Conservation (phyloP, 1,284 basidiomycete species). For the Rhodotorula sp. region DNA sequence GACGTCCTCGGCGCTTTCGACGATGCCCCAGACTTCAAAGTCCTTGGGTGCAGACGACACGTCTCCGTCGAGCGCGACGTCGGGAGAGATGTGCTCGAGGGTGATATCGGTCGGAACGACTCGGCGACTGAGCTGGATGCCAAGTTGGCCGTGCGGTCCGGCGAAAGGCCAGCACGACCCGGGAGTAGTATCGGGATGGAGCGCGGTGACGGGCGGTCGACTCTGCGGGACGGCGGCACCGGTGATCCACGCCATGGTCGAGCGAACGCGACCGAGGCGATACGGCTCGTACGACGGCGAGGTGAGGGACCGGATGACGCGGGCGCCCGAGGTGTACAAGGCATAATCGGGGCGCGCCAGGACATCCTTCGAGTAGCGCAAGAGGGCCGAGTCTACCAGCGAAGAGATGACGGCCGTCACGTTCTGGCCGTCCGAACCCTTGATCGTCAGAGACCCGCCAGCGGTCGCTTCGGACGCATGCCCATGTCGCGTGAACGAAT, state of each 20-base stretch:
- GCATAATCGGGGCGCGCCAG: constrained; percentile 81
- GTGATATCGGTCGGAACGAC: constrained; percentile 72
- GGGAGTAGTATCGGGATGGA: constrained; percentile 74
- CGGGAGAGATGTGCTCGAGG: constrained; percentile 79
- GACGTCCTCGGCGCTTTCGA: constrained; percentile 71
- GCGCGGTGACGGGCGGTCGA: constrained; percentile 73
- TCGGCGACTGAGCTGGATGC: constrained; percentile 69
- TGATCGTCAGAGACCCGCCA: constrained; percentile 13
- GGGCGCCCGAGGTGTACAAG: constrained; percentile 74
- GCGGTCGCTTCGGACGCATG: neutral
- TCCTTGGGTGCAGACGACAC: constrained; percentile 73
- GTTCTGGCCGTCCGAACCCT: constrained; percentile 29
- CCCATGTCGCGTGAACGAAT: neutral
- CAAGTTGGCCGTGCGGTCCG: constrained; percentile 73
- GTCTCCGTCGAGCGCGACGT: constrained; percentile 66
- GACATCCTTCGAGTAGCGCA: constrained; percentile 69
- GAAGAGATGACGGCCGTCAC: constrained; percentile 34
- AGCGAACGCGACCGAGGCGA: constrained; percentile 46
- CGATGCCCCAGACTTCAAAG: constrained; percentile 84
- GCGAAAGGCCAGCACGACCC: constrained; percentile 93
- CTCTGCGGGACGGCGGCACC: constrained; percentile 57
- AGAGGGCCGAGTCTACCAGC: constrained; percentile 52
- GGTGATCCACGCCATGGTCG: constrained; percentile 36
- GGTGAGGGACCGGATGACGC: constrained; percentile 76
- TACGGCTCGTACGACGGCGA: constrained; percentile 69